Base-by-base conservation (phyloP, 176 grass and related monocot genomes). In the Urochloa ruziziensis region DNA sequence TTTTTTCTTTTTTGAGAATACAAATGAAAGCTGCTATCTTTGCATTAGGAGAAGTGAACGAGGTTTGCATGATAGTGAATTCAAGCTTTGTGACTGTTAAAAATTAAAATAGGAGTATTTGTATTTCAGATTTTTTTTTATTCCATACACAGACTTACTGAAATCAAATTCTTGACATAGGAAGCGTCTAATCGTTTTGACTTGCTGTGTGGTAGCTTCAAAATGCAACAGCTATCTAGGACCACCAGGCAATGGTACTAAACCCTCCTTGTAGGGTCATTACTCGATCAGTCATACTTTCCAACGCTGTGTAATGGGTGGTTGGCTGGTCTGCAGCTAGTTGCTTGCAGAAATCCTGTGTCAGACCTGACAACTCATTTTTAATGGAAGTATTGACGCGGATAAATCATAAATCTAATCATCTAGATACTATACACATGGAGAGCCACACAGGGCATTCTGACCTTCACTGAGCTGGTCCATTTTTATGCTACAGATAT, bases 301-400 rank as follows among this genome's bases (percentile, higher is more conserved):
- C 40, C 66, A 74, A 86, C 24, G 32, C 32, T 90, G 72, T 90
- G 79, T 44, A 66, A 59, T 60, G 59, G 61, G 65, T 89, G 30
- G 88, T 83, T 90, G 84, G 79, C 59, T 90, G 58, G 67, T 86
- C 84, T 83, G 27, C 67, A 83, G 66, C 73, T 78, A 57, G 47
- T 46, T 90, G 83, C 46, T 64, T 82, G 56, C 80, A 63, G 49
- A 76, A 81, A 88, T 81, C 75, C 19, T 88, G 49, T 87, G 75
- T 76, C 81, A 82, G 72, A 70, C 24, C 27, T 84, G 81, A 67
- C 36, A 78, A 17, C 77, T 80, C 32, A 67, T 81, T 48, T 81
- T 72, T 81, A 43, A 62, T 88, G 62, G 10, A 65, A 73, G 40
- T 64, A 76, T 74, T 52, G 30, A 61, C 44, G 35, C 33, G 7